Conservation (phyloP, 192 early-diverging fungal species). For the Dissophora ornata region DNA sequence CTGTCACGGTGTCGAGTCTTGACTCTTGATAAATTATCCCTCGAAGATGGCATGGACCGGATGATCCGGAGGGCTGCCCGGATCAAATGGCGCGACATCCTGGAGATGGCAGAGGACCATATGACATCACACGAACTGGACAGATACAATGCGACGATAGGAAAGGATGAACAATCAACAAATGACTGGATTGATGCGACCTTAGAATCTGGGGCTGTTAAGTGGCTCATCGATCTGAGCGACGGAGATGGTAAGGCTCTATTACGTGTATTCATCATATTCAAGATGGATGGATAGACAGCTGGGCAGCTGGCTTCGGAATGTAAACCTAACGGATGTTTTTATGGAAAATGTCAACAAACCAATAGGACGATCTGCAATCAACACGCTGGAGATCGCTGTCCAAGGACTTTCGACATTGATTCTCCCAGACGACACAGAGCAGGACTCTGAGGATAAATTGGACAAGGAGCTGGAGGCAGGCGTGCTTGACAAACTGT, state of each 20-base stretch:
- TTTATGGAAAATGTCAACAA: too few relatives aligned
- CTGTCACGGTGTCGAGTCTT: slow-evolving; percentile 85
- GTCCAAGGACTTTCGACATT: slow-evolving; percentile 42
- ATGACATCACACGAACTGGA: slow-evolving; percentile 22
- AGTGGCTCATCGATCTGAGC: slow-evolving; percentile 70
- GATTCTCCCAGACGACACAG: slow-evolving; percentile 16
- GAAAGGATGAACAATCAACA: slow-evolving; percentile 3
- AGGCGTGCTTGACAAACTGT: slow-evolving; percentile 18
- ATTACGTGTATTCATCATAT: too few relatives aligned
- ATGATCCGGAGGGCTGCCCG: slow-evolving; percentile 71
- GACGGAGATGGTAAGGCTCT: slow-evolving; percentile 77
- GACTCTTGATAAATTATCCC: slow-evolving; percentile 72
- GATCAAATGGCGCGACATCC: slow-evolving; percentile 60
- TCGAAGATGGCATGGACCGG: slow-evolving; percentile 63
- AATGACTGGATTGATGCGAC: slow-evolving; percentile 25
- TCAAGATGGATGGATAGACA: too few relatives aligned
- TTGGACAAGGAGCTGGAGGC: slow-evolving; percentile 3
- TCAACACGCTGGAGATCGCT: slow-evolving; percentile 75
- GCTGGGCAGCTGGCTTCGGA: too few relatives aligned
- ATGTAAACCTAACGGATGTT: too few relatives aligned
- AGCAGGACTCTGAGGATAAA: slow-evolving; percentile 18
- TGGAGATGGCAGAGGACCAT: slow-evolving; percentile 34
- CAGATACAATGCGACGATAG: background rate
- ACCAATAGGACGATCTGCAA: slow-evolving; percentile 69
- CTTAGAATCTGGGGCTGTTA: slow-evolving; percentile 55